A percentile compares a stretch with the other conserved stretches of the same genome.
Evolutionary conservation across 768 basidiomycete species (phyloP).

Genomic region (Imleria badia): DNA sequence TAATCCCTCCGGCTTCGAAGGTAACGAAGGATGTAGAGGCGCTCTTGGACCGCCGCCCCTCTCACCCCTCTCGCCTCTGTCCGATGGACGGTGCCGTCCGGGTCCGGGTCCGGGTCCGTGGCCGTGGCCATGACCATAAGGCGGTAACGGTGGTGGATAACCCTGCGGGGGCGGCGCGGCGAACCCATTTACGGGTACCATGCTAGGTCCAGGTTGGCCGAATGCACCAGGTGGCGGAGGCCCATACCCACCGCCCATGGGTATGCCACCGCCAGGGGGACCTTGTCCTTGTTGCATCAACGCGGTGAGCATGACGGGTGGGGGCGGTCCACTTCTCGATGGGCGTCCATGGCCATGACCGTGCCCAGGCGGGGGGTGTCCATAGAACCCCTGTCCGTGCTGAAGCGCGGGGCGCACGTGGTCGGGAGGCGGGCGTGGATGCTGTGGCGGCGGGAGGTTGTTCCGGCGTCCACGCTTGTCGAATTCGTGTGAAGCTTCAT

Average conservation of each 20-base stretch:
- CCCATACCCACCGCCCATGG: constrained; percentile 14
- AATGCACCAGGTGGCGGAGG: constrained; percentile 13
- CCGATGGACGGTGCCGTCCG: constrained; percentile 12
- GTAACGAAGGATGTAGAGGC: constrained; percentile 20
- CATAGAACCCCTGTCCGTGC: constrained; percentile 28
- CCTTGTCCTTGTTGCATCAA: constrained; percentile 29
- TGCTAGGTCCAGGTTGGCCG: constrained; percentile 10
- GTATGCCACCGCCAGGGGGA: constrained; percentile 7
- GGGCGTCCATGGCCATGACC: constrained; percentile 31
- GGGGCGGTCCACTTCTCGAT: constrained; percentile 28
- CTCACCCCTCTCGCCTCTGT: constrained; percentile 18
- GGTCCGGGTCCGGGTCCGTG: constrained; percentile 9
- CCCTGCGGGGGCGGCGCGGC: constrained; percentile 11
- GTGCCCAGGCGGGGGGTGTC: constrained; percentile 34
- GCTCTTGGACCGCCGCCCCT: constrained; percentile 2
- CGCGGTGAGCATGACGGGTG: constrained; percentile 28
- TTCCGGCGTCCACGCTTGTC: constrained; percentile 68
- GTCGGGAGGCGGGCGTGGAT: constrained; percentile 29
- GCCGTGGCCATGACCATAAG: constrained; percentile 17
- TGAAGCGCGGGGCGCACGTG: constrained; percentile 36
- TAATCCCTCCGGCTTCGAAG: constrained; percentile 17
- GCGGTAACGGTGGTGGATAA: constrained; percentile 20
- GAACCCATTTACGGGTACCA: constrained; percentile 17
- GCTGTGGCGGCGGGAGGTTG: constrained; percentile 29
- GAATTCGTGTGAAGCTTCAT: constrained; percentile 83